These are phyloP conservation scores for Aotearoamyces nothofagi DNA, from an alignment of 2,329 filamentous ascomycete species.

Conservation along the genomic window DNA sequence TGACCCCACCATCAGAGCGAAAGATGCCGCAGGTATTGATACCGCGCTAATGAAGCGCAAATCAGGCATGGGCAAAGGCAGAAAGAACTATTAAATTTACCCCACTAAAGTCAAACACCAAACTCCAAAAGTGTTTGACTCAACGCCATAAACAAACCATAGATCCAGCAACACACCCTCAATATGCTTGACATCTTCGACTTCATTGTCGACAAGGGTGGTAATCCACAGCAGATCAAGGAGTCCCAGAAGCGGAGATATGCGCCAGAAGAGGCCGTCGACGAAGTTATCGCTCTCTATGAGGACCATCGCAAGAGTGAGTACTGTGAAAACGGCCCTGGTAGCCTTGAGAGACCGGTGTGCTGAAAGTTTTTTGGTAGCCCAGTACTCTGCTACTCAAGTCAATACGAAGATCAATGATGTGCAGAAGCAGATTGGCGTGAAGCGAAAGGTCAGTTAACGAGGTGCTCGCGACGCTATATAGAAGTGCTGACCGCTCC, in stretches of 20 bases:
- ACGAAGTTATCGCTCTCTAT: slow-evolving; percentile 78
- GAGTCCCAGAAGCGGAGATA: slow-evolving; percentile 76
- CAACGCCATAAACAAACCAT: too few relatives aligned
- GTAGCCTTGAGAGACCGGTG: not conserved
- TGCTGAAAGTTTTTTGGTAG: slow-evolving; percentile 20
- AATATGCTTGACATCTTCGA: slow-evolving; percentile 64
- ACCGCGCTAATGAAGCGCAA: too few relatives aligned
- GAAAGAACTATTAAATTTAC: too few relatives aligned
- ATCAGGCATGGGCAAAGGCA: too few relatives aligned
- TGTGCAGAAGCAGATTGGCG: slow-evolving; percentile 76
- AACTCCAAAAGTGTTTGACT: too few relatives aligned
- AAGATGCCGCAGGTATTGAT: too few relatives aligned
- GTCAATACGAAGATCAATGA: slow-evolving; percentile 76
- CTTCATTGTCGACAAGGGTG: slow-evolving; percentile 75
- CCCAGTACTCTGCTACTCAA: slow-evolving; percentile 65
- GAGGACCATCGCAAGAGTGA: slow-evolving; percentile 69
- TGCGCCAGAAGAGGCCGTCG: slow-evolving; percentile 70
- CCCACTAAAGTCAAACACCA: too few relatives aligned
- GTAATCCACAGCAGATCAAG: slow-evolving; percentile 80
- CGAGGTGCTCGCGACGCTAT: not conserved
- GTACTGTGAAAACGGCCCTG: too few relatives aligned
- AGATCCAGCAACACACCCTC: too few relatives aligned
- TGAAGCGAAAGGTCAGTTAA: slow-evolving; percentile 69
- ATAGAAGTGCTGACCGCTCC: not conserved
- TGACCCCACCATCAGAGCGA: too few relatives aligned